phyloP scores from a whole-genome alignment of 306 rosid genomes.

The Dryas alaskensis region DNA sequence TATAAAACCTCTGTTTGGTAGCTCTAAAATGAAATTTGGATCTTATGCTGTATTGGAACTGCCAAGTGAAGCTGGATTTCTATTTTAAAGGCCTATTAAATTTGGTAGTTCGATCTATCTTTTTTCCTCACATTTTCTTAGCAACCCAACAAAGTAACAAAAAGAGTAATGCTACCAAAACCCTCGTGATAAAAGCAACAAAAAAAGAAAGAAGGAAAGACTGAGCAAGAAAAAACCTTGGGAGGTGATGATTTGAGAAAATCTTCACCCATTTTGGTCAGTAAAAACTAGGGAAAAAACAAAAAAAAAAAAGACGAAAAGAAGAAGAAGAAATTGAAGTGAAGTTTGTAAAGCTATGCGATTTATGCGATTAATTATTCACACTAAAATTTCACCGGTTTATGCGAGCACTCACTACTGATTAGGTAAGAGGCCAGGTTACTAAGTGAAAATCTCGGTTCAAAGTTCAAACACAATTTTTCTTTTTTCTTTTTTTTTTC shows the following conservation, averaged over 20 bases:
- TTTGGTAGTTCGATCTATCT: no score
- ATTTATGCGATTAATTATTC: no score
- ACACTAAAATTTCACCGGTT: no score
- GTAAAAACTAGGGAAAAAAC: background rate
- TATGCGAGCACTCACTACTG: no score
- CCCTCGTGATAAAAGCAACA: background rate
- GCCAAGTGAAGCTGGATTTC: background rate
- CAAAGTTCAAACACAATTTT: no score
- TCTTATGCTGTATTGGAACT: background rate
- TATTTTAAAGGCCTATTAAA: background rate
- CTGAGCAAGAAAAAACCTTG: conserved; percentile 48
- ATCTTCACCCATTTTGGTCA: conserved; percentile 55
- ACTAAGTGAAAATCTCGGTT: no score
- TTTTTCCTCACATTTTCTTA: conserved; percentile 8
- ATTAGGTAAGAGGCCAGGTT: no score
- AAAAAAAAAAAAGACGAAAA: background rate
- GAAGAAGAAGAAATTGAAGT: background rate
- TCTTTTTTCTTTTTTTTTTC: no score
- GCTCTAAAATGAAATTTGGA: background rate
- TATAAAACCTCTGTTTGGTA: background rate
- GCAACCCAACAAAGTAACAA: conserved; percentile 10
- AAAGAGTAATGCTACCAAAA: conserved; percentile 1
- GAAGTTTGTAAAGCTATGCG: background rate
- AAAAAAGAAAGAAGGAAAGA: background rate
- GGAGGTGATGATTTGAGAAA: conserved; percentile 71